Percentiles rank a stretch among this genome's conserved stretches.
These are phyloP conservation scores for Trifolium repens DNA, from an alignment of 306 rosid genomes.

Conservation along the genomic window DNA sequence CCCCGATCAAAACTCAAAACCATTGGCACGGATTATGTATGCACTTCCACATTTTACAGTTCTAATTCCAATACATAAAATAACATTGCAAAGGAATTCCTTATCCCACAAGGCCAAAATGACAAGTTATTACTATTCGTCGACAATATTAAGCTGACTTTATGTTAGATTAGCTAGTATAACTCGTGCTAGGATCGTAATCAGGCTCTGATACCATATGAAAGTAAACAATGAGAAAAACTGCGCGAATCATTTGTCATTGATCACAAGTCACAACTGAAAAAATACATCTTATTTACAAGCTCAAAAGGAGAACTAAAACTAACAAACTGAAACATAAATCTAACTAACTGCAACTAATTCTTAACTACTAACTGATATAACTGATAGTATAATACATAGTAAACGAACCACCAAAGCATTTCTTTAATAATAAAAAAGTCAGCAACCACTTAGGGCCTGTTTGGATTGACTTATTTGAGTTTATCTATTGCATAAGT, in stretches of 20 bases:
- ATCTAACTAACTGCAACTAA: neutral
- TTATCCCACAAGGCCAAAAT: slow-evolving; percentile 12
- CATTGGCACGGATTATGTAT: slow-evolving; percentile 9
- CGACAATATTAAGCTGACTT: neutral
- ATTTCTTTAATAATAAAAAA: too few relatives aligned
- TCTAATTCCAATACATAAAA: neutral
- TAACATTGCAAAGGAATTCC: neutral
- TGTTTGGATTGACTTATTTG: neutral
- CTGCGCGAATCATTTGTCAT: neutral
- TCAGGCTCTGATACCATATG: neutral
- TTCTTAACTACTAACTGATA: neutral
- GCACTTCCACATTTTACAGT: slow-evolving; percentile 30
- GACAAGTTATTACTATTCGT: neutral
- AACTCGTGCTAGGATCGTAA: neutral
- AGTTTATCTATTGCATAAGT: too few relatives aligned
- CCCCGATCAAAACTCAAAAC: slow-evolving; percentile 43
- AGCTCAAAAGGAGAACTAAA: neutral
- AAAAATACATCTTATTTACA: neutral
- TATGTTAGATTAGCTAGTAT: neutral
- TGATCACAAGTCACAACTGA: neutral
- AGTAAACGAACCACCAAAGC: neutral
- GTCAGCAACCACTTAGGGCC: neutral
- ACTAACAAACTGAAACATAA: neutral
- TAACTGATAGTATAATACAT: neutral
- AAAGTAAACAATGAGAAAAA: neutral